Percentiles rank a stretch among this genome's conserved stretches.
Evolutionary conservation across 2,329 filamentous ascomycete species (phyloP).

Genomic region (Xylaria digitata): DNA sequence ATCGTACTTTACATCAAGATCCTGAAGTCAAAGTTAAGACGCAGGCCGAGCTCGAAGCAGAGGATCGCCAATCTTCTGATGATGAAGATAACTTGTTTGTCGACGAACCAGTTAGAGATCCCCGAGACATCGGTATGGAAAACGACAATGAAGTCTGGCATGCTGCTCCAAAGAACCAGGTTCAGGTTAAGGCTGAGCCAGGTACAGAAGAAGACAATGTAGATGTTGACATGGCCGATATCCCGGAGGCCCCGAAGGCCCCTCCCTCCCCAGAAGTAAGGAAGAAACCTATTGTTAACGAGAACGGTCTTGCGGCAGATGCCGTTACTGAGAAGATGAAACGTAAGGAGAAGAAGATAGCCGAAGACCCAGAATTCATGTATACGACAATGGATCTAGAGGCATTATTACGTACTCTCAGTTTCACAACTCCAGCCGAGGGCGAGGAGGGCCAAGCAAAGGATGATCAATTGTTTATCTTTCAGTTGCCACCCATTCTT

Average conservation of each 20-base stretch:
- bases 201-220: constrained; percentile 53
- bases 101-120: constrained; percentile 50
- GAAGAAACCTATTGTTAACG: constrained; percentile 46
- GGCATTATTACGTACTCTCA: constrained; percentile 50
- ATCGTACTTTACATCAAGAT: constrained; percentile 65
- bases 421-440: constrained; percentile 45
- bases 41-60: constrained; percentile 67
- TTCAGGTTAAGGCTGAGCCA: constrained; percentile 60
- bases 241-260: constrained; percentile 52
- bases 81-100: constrained; percentile 62
- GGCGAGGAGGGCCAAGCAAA: constrained; percentile 43
- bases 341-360: constrained; percentile 48
- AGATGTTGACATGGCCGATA: constrained; percentile 56
- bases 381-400: constrained; percentile 45
- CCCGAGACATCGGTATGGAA: constrained; percentile 44
- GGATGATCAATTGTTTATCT: constrained; percentile 71
- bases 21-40: constrained; percentile 65
- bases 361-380: constrained; percentile 48
- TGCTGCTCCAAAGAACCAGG: constrained; percentile 50
- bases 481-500: constrained; percentile 72
- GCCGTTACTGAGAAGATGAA: constrained; percentile 47
- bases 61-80: constrained; percentile 58
- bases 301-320: constrained; percentile 35
- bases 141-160: constrained; percentile 59
- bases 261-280: constrained; percentile 50